These are phyloP conservation scores for Starmerella bacillaris DNA, from an alignment of 805 yeast genomes.

Conservation along the genomic window DNA sequence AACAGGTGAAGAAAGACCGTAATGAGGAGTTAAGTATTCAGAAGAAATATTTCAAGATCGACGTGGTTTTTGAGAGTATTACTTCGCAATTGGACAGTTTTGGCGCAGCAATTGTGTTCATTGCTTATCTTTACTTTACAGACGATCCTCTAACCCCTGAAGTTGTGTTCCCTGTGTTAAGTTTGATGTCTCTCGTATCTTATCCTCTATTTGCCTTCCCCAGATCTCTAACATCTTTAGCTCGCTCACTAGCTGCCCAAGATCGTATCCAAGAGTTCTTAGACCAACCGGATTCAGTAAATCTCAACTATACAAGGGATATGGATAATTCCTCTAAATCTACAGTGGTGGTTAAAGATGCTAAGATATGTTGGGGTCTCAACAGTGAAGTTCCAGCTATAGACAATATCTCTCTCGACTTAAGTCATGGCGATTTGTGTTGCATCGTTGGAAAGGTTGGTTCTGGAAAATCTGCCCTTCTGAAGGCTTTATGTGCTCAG, in stretches of 20 bases:
- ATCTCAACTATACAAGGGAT: conserved; percentile 5
- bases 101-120: conserved; percentile 77
- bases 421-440: conserved; percentile 57
- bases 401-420: conserved; percentile 24
- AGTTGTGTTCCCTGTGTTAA: conserved; percentile 49
- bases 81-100: conserved; percentile 64
- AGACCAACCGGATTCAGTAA: conserved; percentile 9
- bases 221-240: conserved; percentile 8
- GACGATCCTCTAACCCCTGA: conserved; percentile 65
- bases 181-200: conserved; percentile 43
- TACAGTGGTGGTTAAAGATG: neutral
- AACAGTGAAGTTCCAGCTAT: conserved; percentile 3
- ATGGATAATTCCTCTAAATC: neutral
- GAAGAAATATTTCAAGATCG: conserved; percentile 37
- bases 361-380: neutral
- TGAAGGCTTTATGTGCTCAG: conserved; percentile 65
- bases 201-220: conserved; percentile 14
- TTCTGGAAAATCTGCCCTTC: conserved; percentile 68
- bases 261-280: conserved; percentile 13
- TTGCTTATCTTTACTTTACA: conserved; percentile 45
- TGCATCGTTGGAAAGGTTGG: conserved; percentile 88
- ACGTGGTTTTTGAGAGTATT: conserved; percentile 65
- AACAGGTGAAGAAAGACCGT: conserved; percentile 44
- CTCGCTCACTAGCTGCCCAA: conserved; percentile 11
- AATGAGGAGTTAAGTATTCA: conserved; percentile 68